Base-by-base conservation (phyloP, 352 stramenopile species). In the Pythium dissimile region DNA sequence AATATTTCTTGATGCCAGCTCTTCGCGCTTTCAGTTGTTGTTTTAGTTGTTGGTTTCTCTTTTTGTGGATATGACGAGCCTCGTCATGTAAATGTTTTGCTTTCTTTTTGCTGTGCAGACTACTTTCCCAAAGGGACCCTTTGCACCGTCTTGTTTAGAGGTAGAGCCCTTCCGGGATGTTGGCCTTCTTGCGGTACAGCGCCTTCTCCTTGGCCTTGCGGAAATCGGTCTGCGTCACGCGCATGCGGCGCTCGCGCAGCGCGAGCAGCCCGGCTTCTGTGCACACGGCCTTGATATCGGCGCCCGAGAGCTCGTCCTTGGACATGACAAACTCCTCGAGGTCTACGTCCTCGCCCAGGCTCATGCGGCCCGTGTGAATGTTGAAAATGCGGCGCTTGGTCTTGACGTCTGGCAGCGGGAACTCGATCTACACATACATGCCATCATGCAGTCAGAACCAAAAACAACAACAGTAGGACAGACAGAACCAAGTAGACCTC, bases 341-440 rank as follows among this genome's bases (percentile, higher is more conserved):
- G 73, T 99, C 97, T 27, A 99, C 98, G 67, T 99, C 98, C 32
- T 99, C 94, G 20, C 80, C 80, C 28, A 99, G 73, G 32, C 88
- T 99, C 97, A 99, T 99, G 69, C 95, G 95, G 49, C 84, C 92
- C 46, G 97, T 99, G 88, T 99, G 98, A 67, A 99, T 99, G 66
- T 95, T 89, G 74, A 99, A 99, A 77, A 99, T 99, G 66, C 98
- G 96, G 28, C 97, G 82, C 84, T 99, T 99, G 16, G 97, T 99
- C 74, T 99, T 99, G 52, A 98, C 96, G 62, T 99, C 97, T 16
- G 98, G 98, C 39, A 99, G 77, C 15, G 98, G 98, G 71, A 99
- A 99, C 78, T 99, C 97, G 78, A 99, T 99, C 90, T 94, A 58
- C 44, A 65, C 28, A 59, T 4, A 15, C 21, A 37, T 26, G 15